phyloP scores from a whole-genome alignment of 208 protist species.

The Acanthamoeba sp. region DNA sequence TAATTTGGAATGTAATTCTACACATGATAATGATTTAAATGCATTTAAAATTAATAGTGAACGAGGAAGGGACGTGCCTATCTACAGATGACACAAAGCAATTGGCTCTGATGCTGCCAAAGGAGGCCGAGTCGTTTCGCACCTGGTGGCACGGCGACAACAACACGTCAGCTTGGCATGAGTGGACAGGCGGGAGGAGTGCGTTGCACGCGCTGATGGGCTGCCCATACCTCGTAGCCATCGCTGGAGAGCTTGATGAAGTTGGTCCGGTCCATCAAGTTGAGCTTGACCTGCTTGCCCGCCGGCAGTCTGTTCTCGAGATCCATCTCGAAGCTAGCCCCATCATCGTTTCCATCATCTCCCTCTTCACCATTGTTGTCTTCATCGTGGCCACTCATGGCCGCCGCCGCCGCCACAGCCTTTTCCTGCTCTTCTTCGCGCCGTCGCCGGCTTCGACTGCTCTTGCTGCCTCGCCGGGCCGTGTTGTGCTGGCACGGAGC shows the following conservation, averaged over 20 bases:
- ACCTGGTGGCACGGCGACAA: not conserved
- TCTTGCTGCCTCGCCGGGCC: not conserved
- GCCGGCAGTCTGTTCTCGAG: not conserved
- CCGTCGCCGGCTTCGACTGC: not conserved
- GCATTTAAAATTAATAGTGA: not conserved
- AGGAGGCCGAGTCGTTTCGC: conserved; percentile 49
- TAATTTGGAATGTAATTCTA: too few species aligned
- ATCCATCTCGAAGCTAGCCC: not conserved
- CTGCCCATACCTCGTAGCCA: not conserved
- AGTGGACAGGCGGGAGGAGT: not conserved
- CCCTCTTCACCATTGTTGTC: too few species aligned
- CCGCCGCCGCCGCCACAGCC: not conserved
- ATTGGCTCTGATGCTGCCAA: conserved; percentile 62
- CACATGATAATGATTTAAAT: too few species aligned
- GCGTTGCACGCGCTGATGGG: not conserved
- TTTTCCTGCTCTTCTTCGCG: not conserved
- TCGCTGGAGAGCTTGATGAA: conserved; percentile 21
- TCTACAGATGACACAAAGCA: conserved; percentile 40
- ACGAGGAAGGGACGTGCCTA: not conserved
- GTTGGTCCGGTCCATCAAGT: not conserved
- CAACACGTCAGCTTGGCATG: not conserved
- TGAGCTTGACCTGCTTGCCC: conserved; percentile 10
- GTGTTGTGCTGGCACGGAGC: not conserved
- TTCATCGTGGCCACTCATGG: not conserved
- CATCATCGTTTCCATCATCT: not conserved